phyloP scores from a whole-genome alignment of 768 basidiomycete species.

The Termitomyces sp. region DNA sequence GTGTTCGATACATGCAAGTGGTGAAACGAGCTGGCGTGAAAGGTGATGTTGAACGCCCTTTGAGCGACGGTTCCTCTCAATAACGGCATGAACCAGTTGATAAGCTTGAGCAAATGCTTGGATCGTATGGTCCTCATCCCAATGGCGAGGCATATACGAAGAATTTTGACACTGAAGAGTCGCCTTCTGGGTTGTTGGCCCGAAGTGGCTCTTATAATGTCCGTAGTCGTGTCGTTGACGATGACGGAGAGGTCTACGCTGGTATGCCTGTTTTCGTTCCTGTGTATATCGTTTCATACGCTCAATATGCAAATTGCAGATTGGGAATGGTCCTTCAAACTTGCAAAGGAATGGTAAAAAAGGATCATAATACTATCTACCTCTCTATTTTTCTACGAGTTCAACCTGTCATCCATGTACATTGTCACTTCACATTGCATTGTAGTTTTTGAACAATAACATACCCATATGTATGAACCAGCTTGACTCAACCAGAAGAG shows the following conservation, averaged over 20 bases:
- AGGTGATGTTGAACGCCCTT: slow-evolving; percentile 35
- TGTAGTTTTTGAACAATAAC: slow-evolving; percentile 10
- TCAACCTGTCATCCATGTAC: slow-evolving; percentile 8
- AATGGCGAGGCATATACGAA: slow-evolving; percentile 61
- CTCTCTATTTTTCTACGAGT: slow-evolving; percentile 2
- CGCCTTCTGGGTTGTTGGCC: slow-evolving; percentile 76
- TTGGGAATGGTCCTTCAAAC: slow-evolving; percentile 88
- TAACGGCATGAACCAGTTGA: slow-evolving; percentile 52
- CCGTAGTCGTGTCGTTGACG: slow-evolving; percentile 79
- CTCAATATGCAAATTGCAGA: slow-evolving; percentile 33
- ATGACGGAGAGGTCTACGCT: slow-evolving; percentile 76
- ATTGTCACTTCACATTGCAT: slow-evolving; percentile 7
- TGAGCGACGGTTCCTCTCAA: not conserved
- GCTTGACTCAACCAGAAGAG: not conserved
- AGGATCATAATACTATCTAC: slow-evolving; percentile 1
- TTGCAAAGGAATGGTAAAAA: slow-evolving; percentile 83
- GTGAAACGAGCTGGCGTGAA: slow-evolving; percentile 75
- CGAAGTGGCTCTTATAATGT: slow-evolving; percentile 78
- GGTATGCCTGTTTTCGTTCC: slow-evolving; percentile 38
- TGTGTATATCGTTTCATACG: not conserved
- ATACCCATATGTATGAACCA: slow-evolving; percentile 11
- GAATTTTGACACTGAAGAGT: slow-evolving; percentile 68
- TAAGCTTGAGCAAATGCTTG: slow-evolving; percentile 91
- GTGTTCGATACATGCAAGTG: slow-evolving; percentile 82
- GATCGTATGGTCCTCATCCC: slow-evolving; percentile 81